Evolutionary conservation across 2,329 filamentous ascomycete genomes (phyloP), one percentile per base, ranked within the genome.

Genomic region (Arthroderma sp.): DNA sequence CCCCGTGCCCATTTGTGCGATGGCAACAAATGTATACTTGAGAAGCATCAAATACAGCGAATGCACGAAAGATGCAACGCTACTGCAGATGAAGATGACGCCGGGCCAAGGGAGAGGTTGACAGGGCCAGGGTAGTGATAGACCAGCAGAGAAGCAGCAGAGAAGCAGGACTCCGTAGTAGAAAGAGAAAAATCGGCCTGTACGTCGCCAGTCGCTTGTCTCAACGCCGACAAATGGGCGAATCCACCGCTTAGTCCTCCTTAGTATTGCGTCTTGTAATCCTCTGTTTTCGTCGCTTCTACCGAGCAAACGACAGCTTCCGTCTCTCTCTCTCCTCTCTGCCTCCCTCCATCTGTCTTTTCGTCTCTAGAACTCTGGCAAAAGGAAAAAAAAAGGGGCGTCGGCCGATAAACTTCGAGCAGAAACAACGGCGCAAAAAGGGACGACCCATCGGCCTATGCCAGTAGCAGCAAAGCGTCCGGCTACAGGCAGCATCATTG

Each of bases 401-500:
- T 19, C 21, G 33, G 51, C 31, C 23, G 33, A 54, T 54, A 54
- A 35, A 39, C 37, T 54, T 54, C 31, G 13, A 19, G 15, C n/a
- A 52, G 49, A 52, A 52, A 52, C 49, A 52, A 54, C 51, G 51
- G 51, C 51, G 33, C 51, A 25, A n/a, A n/a, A n/a, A 54, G 31
- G 33, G 33, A 51, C 33, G 17, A 21, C 8, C 51, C 51, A 54
- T 39, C 51, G n/a, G 11, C 21, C 51, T 54, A 54, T 25, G 51
- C 51, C 51, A 28, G 51, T 25, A 38, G 23, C 33, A 54, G 51
- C 33, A 54, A 54, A 54, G 51, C 23, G 33, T 38, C 25, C 51
- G 51, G 33, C 33, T 15, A 21, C 23, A 39, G 25, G 31, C 37
- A 37, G 51, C 25, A 25, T 38, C 51, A 54, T 37, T 38, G 51